phyloP scores from a whole-genome alignment of 1,139 yeast species.

The Diutina catenulata region DNA sequence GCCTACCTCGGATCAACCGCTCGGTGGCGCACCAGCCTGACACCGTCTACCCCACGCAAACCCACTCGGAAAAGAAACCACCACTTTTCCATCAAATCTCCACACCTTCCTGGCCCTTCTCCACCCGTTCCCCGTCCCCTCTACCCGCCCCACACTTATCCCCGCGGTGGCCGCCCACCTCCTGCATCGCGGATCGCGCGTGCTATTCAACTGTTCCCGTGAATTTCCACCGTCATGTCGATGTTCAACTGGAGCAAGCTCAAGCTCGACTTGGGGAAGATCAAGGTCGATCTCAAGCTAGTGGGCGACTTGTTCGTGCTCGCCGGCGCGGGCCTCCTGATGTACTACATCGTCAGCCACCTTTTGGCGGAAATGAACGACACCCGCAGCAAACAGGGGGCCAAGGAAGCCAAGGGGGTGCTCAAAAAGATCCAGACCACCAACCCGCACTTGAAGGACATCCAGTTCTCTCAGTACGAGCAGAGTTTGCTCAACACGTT shows the following conservation, averaged over 20 bases:
- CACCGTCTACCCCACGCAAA: too few species aligned
- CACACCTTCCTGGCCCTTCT: not conserved
- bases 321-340: constrained; percentile 74
- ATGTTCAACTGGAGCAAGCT: constrained; percentile 19
- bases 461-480: constrained; percentile 67
- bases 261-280: constrained; percentile 26
- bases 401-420: constrained; percentile 54
- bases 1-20: too few species aligned
- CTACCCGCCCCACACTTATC: too few species aligned
- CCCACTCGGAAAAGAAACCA: too few species aligned
- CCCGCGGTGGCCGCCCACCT: too few species aligned
- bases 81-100: not conserved
- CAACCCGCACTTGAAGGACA: constrained; percentile 46
- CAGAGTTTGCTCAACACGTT: constrained; percentile 64
- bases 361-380: constrained; percentile 33
- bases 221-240: too few species aligned
- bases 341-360: constrained; percentile 57
- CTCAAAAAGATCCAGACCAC: constrained; percentile 44
- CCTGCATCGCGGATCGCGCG: too few species aligned
- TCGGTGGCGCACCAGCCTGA: too few species aligned
- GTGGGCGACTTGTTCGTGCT: constrained; percentile 59
- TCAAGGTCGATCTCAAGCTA: constrained; percentile 42
- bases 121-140: constrained; percentile 4
- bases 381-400: constrained; percentile 49
- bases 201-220: too few species aligned